These are phyloP conservation scores for Lobosporangium transversale DNA, from an alignment of 192 early-diverging fungal species.

Conservation along the genomic window DNA sequence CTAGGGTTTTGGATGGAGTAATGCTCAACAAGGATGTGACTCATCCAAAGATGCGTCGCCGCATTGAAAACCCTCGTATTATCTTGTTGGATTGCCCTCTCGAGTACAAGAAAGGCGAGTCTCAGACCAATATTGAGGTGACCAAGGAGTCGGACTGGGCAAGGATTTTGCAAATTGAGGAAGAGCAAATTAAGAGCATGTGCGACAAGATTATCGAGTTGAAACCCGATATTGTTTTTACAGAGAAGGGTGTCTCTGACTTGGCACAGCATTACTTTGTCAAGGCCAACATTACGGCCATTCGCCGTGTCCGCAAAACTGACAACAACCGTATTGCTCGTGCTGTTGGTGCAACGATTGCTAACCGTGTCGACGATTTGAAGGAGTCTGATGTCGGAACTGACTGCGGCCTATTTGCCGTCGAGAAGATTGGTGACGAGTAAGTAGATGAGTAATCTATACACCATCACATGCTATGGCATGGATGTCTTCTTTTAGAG, in stretches of 20 bases:
- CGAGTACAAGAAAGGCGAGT: constrained; percentile 99
- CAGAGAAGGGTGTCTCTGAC: constrained; percentile 99
- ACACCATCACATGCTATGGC: too few relatives aligned
- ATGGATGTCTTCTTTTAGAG: neutral
- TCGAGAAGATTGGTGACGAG: constrained; percentile 99
- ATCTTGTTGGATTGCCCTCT: constrained; percentile 97
- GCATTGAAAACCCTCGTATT: constrained; percentile 96
- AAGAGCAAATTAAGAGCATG: constrained; percentile 97
- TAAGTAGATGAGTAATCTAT: too few relatives aligned
- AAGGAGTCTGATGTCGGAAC: constrained; percentile 97
- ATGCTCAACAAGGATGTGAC: constrained; percentile 99
- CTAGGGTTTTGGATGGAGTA: constrained; percentile 93
- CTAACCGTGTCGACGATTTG: constrained; percentile 96
- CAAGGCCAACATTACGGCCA: constrained; percentile 97
- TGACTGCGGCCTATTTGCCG: constrained; percentile 90
- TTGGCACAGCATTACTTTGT: constrained; percentile 98
- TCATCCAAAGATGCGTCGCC: constrained; percentile 96
- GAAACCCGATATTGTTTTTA: constrained; percentile 98
- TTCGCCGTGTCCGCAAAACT: constrained; percentile 97
- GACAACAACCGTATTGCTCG: constrained; percentile 99
- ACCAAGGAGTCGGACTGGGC: constrained; percentile 97
- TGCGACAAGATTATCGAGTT: constrained; percentile 95
- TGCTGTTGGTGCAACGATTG: constrained; percentile 96
- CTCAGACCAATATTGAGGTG: constrained; percentile 98
- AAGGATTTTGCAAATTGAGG: constrained; percentile 96